Conservation (phyloP, 129 eudicot genomes). For the Flaveria linearis region DNA sequence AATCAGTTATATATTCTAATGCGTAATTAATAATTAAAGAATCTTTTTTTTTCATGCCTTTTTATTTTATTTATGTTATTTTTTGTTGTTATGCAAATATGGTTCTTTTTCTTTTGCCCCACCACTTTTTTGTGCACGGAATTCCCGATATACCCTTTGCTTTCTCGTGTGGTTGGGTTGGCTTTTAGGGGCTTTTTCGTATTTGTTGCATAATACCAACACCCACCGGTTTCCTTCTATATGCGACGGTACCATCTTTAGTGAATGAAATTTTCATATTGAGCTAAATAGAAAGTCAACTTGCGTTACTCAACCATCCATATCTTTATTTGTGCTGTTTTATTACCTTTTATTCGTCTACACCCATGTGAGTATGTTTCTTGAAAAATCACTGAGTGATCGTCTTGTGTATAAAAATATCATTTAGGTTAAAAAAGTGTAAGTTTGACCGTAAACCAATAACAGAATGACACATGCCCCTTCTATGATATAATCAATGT, state of each 20-base stretch:
- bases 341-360: neutral
- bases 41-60: neutral
- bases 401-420: too few relatives aligned
- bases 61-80: neutral
- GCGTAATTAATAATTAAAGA: neutral
- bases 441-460: too few relatives aligned
- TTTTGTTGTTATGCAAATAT: constrained; percentile 2
- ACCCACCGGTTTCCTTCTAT: constrained; percentile 31
- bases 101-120: constrained; percentile 21
- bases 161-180: constrained; percentile 37
- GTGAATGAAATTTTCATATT: neutral
- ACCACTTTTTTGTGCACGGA: constrained; percentile 25
- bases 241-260: constrained; percentile 2
- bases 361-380: too few relatives aligned
- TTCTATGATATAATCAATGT: too few relatives aligned
- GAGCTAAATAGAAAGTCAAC: constrained; percentile 53
- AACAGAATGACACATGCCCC: too few relatives aligned
- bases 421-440: too few relatives aligned
- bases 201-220: constrained; percentile 42
- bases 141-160: constrained; percentile 33
- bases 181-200: constrained; percentile 30
- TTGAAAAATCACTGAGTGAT: too few relatives aligned
- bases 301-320: constrained; percentile 37
- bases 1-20: neutral
- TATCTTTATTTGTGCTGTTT: constrained; percentile 23